A percentile compares a stretch with the other conserved stretches of the same genome.
These are phyloP conservation scores for Leptodermis oblonga DNA, from an alignment of 257 asterid species.

Conservation along the genomic window DNA sequence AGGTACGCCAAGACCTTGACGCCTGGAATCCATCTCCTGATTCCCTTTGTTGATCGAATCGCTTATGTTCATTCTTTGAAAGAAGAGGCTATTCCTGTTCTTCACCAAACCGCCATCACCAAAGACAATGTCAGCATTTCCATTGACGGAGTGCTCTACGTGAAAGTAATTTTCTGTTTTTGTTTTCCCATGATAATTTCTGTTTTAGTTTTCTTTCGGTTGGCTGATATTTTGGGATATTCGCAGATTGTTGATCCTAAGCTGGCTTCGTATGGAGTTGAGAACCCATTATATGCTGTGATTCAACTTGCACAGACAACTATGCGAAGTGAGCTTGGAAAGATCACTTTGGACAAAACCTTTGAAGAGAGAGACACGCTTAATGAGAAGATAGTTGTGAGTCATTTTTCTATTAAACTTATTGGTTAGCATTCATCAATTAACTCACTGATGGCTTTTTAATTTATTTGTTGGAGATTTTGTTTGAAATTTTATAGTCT, in stretches of 20 bases:
- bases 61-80: conserved; percentile 83
- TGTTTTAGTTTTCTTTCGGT: background rate
- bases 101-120: conserved; percentile 78
- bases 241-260: conserved; percentile 80
- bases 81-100: conserved; percentile 78
- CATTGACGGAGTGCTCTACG: conserved; percentile 82
- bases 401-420: no score
- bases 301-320: conserved; percentile 94
- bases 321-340: conserved; percentile 98
- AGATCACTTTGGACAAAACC: conserved; percentile 93
- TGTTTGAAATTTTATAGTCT: no score
- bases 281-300: conserved; percentile 75
- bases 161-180: conserved; percentile 39
- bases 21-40: conserved; percentile 73
- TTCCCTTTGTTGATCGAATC: conserved; percentile 76
- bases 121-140: conserved; percentile 84
- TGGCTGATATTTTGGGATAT: background rate
- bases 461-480: no score
- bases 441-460: no score
- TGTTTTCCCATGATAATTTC: background rate
- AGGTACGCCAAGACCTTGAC: conserved; percentile 68
- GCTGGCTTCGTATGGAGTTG: conserved; percentile 94
- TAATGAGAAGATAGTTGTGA: conserved; percentile 85
- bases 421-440: no score
- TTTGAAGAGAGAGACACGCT: conserved; percentile 90